Evolutionary conservation across 2,329 filamentous ascomycete species (phyloP).

Genomic region (Orbilia quercus): DNA sequence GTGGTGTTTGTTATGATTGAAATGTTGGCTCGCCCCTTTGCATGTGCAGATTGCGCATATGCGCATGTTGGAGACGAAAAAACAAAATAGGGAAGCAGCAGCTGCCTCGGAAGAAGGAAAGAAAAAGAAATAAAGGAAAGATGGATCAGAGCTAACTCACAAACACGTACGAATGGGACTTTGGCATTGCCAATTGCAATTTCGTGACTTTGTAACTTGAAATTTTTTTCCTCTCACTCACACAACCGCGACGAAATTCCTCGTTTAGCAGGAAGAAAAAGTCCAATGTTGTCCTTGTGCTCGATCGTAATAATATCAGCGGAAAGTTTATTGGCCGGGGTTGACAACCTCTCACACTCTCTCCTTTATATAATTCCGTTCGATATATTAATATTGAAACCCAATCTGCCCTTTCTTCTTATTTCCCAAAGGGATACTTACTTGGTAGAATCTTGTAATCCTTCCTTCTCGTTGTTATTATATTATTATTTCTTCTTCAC

Average conservation of each 20-base stretch:
- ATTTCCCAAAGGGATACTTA: not conserved
- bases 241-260: slow-evolving; percentile 6
- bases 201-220: slow-evolving; percentile 39
- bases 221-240: slow-evolving; percentile 15
- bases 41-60: slow-evolving; percentile 41
- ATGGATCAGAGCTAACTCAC: not conserved
- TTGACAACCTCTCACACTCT: slow-evolving; percentile 3
- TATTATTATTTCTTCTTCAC: not conserved
- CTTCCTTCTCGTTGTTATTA: not conserved
- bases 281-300: not conserved
- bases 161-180: slow-evolving; percentile 6
- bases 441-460: not conserved
- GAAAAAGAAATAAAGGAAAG: not conserved
- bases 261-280: not conserved
- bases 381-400: slow-evolving; percentile 11
- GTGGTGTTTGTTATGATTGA: slow-evolving; percentile 31
- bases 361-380: not conserved
- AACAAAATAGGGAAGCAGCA: slow-evolving; percentile 3
- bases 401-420: slow-evolving; percentile 5
- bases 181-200: slow-evolving; percentile 32
- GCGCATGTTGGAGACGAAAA: slow-evolving; percentile 23
- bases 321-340: slow-evolving; percentile 20
- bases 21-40: slow-evolving; percentile 25
- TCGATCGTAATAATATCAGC: not conserved
- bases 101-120: not conserved